These are phyloP conservation scores for Candida anglica DNA, from an alignment of 805 yeast genomes.

Conservation along the genomic window DNA sequence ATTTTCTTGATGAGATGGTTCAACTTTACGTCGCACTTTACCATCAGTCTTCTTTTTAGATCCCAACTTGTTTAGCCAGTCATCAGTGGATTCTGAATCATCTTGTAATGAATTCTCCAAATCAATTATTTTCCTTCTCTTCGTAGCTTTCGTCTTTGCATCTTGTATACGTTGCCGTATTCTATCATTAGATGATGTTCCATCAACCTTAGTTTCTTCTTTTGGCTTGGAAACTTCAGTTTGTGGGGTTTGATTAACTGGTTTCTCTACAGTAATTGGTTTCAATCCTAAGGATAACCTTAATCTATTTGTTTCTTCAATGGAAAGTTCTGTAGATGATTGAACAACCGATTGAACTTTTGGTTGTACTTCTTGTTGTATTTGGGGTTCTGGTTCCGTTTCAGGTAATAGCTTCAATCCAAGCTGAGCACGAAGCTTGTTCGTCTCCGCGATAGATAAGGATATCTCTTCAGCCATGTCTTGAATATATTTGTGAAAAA, in stretches of 20 bases:
- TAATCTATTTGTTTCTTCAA: slow-evolving; percentile 56
- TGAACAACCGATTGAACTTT: not conserved
- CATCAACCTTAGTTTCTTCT: slow-evolving; percentile 11
- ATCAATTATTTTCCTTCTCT: slow-evolving; percentile 19
- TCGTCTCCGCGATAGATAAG: slow-evolving; percentile 41
- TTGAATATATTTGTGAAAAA: not conserved
- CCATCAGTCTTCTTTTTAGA: slow-evolving; percentile 6
- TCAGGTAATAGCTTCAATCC: slow-evolving; percentile 38
- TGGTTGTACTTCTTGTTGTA: slow-evolving; percentile 4
- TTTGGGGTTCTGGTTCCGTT: slow-evolving; percentile 3
- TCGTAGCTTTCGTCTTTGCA: slow-evolving; percentile 16
- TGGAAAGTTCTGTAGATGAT: slow-evolving; percentile 19
- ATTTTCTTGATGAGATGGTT: slow-evolving; percentile 6
- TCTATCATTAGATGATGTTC: slow-evolving; percentile 9
- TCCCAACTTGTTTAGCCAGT: slow-evolving; percentile 37
- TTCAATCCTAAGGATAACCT: slow-evolving; percentile 50
- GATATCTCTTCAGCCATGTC: slow-evolving; percentile 17
- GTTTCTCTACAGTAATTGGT: slow-evolving; percentile 34
- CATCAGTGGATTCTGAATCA: slow-evolving; percentile 29
- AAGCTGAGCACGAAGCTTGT: slow-evolving; percentile 30
- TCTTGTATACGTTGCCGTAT: slow-evolving; percentile 11
- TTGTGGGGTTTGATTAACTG: not conserved
- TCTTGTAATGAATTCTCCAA: slow-evolving; percentile 13
- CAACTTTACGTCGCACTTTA: no score
- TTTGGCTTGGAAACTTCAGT: not conserved